Percentiles rank a stretch among this genome's conserved stretches.
These are phyloP conservation scores for Stephania yunnanensis DNA, from an alignment of 164 flowering plant species.

Conservation along the genomic window DNA sequence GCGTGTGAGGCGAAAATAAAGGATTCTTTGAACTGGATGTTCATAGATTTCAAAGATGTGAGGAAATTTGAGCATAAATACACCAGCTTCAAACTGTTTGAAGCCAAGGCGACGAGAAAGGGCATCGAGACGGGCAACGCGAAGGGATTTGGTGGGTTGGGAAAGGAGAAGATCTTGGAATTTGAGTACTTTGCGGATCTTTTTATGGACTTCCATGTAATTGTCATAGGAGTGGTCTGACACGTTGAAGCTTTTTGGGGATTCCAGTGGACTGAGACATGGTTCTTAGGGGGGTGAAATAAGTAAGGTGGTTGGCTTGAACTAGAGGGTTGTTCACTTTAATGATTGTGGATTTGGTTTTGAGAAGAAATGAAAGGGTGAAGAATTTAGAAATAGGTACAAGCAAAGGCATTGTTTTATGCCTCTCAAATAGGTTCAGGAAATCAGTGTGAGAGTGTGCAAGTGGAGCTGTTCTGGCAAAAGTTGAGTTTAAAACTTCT, in stretches of 20 bases:
- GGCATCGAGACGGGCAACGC: slow-evolving; percentile 55
- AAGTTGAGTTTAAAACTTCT: no score
- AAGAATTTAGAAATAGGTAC: slow-evolving; percentile 7
- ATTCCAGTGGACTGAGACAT: slow-evolving; percentile 71
- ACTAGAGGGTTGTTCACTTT: no score
- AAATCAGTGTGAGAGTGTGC: no score
- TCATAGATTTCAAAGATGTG: slow-evolving; percentile 81
- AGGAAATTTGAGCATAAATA: slow-evolving; percentile 84
- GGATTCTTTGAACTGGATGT: slow-evolving; percentile 85
- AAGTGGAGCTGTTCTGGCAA: no score
- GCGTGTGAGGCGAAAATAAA: slow-evolving; percentile 66
- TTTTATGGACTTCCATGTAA: slow-evolving; percentile 93
- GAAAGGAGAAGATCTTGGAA: slow-evolving; percentile 64
- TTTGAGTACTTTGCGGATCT: slow-evolving; percentile 61
- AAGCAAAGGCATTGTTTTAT: neutral
- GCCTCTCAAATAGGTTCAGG: neutral
- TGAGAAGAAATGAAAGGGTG: neutral
- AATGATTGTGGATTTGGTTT: neutral
- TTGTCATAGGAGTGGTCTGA: slow-evolving; percentile 84
- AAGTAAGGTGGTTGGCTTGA: neutral
- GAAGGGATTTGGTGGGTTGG: slow-evolving; percentile 49
- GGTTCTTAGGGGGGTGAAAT: slow-evolving; percentile 11
- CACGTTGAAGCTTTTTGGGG: slow-evolving; percentile 62
- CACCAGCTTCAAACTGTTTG: slow-evolving; percentile 66
- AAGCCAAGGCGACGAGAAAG: slow-evolving; percentile 77